Evolutionary conservation across 805 yeast genomes (phyloP), one percentile per base, ranked within the genome.

Genomic region (Candida boidinii): DNA sequence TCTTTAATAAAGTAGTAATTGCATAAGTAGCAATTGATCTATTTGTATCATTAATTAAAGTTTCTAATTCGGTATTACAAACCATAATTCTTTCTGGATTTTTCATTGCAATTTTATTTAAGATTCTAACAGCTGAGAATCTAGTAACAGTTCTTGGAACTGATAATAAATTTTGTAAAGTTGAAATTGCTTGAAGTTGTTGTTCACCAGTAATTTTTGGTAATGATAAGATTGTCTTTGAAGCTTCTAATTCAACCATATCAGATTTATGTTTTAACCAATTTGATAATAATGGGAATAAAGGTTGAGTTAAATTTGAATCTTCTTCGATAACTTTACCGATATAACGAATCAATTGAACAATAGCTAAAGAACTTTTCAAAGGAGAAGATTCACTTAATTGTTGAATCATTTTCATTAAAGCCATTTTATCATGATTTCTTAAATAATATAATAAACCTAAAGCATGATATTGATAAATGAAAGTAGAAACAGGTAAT

Each of bases 11-110:
- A 2, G 97, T 90, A 22, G 97, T 92, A 54, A 92, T 92, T 18
- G 98, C 96, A 59, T 86, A 90, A 12, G 98, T 92, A 11, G 97
- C 90, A 43, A 92, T 77, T 22, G 95, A 79, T 61, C 95, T 77
- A 62, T 85, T 87, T 17, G 88, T 56, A 57, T 90, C 97, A 53
- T 80, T 79, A 49, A 92, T 84, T 54, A 92, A 70, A 21, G 76
- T 64, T 61, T 92, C 97, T 51, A 92, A 71, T 56, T 88, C 96
- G 31, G 70, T 64, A 53, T 86, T 92, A 56, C 94, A 86, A 28
- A 73, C 72, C 42, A 82, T 76, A 32, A 81, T 72, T 48, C 76
- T 79, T 45, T 80, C 84, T 7, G 97, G 95, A 40, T 76, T 75
- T 43, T 69, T 73, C 70, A 81, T 67, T 4, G 97, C 90, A 45